Base-by-base conservation (phyloP, 2,329 filamentous ascomycete species). In the Aspergillus sp. region DNA sequence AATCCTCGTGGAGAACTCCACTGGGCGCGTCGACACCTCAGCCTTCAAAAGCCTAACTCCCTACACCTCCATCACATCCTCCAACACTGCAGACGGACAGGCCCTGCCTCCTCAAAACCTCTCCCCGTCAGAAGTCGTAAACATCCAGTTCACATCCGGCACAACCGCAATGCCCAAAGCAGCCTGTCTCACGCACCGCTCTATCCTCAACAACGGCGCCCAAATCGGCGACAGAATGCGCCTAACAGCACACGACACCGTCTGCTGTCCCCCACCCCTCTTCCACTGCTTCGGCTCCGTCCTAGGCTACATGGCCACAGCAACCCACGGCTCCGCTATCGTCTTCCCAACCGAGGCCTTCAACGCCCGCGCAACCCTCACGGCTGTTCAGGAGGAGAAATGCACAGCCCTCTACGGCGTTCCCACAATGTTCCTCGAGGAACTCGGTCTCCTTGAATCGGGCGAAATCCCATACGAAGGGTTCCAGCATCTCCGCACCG, bases 71-170 rank as follows among this genome's bases (percentile, higher is more conserved):
- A 62, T 80, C 58, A 68, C 70, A 26, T 76, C 75, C 12, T 68
- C 76, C 9, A 72, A 82, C 58, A 74, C 78, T 5, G 71, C 70
- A n/a, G 67, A 74, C 55, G 68, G 68, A 48, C 59, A 56, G 48
- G 58, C 73, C 59, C 55, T 89, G 76, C 66, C 74, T 68, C 59
- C 78, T 74, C 71, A 79, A 70, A 11, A 65, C 66, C n/a, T 39
- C 22, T 74, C 78, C 88, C 80, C 86, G 84, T 59, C 26, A 30
- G 93, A 98, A 50, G 86, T 89, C 2, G 88, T 96, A 64, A 98
- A 97, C 71, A 96, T 98, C 62, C 93, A 98, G 73, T 98, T 98
- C 78, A 99, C 95, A 0, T 93, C 89, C 0, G 95, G 93, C n/a
- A 98, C 95, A 0, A 98, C 95, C 0, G 90, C 90, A 0, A 81